Percentiles rank a stretch among this genome's conserved stretches.
Conservation (phyloP, 345 rosid genomes). For the Citrus medica region DNA sequence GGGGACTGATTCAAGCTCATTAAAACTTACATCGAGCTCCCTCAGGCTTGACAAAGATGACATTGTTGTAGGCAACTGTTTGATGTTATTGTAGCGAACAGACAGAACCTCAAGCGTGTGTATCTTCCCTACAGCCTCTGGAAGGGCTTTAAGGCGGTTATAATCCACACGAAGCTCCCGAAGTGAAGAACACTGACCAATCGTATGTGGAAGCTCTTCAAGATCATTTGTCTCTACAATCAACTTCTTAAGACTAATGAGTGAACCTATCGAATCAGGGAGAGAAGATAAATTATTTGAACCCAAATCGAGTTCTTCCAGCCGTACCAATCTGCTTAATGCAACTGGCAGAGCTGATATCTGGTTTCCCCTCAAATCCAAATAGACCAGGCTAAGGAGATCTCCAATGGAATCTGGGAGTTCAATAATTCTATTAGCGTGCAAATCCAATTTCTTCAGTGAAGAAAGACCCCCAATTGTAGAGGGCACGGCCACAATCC, state of each 20-base stretch:
- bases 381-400: constrained; percentile 55
- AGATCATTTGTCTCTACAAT: constrained; percentile 81
- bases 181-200: constrained; percentile 66
- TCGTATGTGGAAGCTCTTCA: constrained; percentile 81
- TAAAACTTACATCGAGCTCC: constrained; percentile 94
- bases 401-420: constrained; percentile 79
- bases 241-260: constrained; percentile 56
- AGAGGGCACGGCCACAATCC: constrained; percentile 56
- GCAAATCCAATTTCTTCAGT: constrained; percentile 70
- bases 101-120: constrained; percentile 64
- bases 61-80: constrained; percentile 90
- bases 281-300: constrained; percentile 64
- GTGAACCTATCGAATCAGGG: constrained; percentile 75
- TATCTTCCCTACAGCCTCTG: constrained; percentile 95
- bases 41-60: constrained; percentile 65
- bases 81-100: constrained; percentile 85
- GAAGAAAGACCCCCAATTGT: constrained; percentile 81
- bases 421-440: constrained; percentile 65
- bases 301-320: constrained; percentile 85
- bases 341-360: constrained; percentile 64
- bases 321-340: constrained; percentile 54
- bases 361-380: constrained; percentile 81
- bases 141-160: constrained; percentile 94
- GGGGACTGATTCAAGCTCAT: constrained; percentile 93
- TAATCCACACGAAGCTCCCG: constrained; percentile 82